Evolutionary conservation across 257 asterid genomes (phyloP).

Genomic region (Perilla frutescens): DNA sequence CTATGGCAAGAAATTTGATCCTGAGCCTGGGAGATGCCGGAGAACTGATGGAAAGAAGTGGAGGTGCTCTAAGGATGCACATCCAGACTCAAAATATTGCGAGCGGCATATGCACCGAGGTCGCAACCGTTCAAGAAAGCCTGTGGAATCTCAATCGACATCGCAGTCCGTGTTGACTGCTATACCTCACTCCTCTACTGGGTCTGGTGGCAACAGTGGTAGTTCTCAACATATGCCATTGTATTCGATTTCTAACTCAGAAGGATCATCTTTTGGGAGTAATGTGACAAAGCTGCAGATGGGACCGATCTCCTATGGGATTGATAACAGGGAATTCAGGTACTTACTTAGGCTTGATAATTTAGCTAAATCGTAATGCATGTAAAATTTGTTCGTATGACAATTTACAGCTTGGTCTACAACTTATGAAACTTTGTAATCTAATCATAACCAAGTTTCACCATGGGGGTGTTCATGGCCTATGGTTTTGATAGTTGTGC

Average conservation of each 20-base stretch:
- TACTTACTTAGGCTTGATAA: conserved; percentile 34
- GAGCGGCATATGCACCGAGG: conserved; percentile 99
- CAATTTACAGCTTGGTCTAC: not conserved
- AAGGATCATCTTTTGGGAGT: conserved; percentile 64
- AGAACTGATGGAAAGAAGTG: conserved; percentile 98
- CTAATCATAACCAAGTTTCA: not conserved
- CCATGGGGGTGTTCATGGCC: not conserved
- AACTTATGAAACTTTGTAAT: not conserved
- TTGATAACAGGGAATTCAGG: conserved; percentile 69
- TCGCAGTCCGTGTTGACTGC: conserved; percentile 77
- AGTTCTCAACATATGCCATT: conserved; percentile 67
- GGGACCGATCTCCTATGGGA: conserved; percentile 52
- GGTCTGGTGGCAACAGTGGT: conserved; percentile 54
- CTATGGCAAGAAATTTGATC: conserved; percentile 92
- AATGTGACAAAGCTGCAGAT: conserved; percentile 72
- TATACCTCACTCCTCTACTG: conserved; percentile 62
- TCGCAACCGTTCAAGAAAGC: conserved; percentile 99
- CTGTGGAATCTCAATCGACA: conserved; percentile 93
- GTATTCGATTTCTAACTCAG: conserved; percentile 64
- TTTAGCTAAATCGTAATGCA: conserved; percentile 17
- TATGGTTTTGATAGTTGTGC: not conserved
- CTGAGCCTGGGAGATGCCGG: conserved; percentile 98
- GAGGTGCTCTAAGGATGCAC: conserved; percentile 98
- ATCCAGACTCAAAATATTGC: conserved; percentile 94
- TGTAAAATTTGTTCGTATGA: not conserved